Percentiles rank a stretch among this genome's conserved stretches.
Conservation (phyloP, 75 land plant species). For the Pseudotsuga menziesii region DNA sequence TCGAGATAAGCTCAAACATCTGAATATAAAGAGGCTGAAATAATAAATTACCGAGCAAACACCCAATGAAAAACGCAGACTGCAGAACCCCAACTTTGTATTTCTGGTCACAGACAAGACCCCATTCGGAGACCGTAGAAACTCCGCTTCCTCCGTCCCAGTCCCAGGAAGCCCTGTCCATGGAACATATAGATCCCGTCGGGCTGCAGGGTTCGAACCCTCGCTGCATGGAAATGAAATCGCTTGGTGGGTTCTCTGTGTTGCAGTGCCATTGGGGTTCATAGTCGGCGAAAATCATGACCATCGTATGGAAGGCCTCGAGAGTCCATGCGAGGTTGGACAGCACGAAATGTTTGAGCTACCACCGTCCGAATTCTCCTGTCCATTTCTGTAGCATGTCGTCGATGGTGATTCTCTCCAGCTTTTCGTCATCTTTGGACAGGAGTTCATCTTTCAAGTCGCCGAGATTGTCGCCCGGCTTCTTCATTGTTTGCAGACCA, state of each 20-base stretch:
- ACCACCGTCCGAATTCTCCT: conserved; percentile 32
- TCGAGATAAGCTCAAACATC: too few species aligned
- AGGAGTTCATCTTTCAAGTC: too few species aligned
- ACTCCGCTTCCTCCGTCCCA: conserved; percentile 49
- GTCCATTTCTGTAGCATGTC: conserved; percentile 34
- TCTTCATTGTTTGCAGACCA: too few species aligned
- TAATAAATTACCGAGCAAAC: too few species aligned
- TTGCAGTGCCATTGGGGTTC: background rate
- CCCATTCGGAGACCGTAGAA: conserved; percentile 80
- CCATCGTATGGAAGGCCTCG: conserved; percentile 42
- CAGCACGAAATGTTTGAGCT: conserved; percentile 33
- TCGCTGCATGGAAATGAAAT: background rate
- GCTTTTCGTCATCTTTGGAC: too few species aligned
- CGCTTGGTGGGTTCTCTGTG: background rate
- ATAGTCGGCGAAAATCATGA: conserved; percentile 44
- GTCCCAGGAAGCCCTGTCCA: conserved; percentile 55
- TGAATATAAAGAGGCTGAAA: too few species aligned
- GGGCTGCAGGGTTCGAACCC: conserved; percentile 15
- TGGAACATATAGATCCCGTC: conserved; percentile 17
- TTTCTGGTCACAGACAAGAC: conserved; percentile 45
- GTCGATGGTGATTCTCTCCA: conserved; percentile 7
- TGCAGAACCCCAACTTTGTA: conserved; percentile 67
- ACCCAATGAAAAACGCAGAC: conserved; percentile 50
- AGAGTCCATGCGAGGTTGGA: conserved; percentile 37
- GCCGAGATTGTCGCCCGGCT: too few species aligned